Evolutionary conservation across 2,329 filamentous ascomycete genomes (phyloP), one percentile per base, ranked within the genome.

Genomic region (Epicoccum nigrum): DNA sequence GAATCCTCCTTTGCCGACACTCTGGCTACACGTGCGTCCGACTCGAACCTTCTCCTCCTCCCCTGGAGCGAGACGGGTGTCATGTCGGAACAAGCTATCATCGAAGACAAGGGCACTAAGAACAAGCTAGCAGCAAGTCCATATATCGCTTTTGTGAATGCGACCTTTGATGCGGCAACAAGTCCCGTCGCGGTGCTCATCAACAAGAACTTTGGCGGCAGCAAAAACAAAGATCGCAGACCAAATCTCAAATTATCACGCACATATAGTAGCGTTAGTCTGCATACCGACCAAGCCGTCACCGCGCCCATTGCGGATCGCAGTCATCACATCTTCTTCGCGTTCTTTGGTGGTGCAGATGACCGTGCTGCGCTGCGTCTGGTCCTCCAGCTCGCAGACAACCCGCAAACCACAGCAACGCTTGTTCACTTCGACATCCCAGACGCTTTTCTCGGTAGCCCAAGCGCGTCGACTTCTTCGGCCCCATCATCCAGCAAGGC

Each of bases 51-150:
- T 12, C 80, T 96, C 5, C 79, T 97, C 3, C 82, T 97, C 5
- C 93, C 93, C 0, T 97, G 94, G 93, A 93, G 88, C 62, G 89
- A 95, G 62, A 87, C 86, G 0, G 91, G 90, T 11, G 85, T 83
- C 54, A 82, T 93, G 61, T 83, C 81, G 7, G 92, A 97, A 55
- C 82, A 86, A 67, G 71, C 80, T 64, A 68, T 76, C 4, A 74
- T 73, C 58, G 62, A 71, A 56, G 59, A 73, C 45, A 77, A 86
- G 45, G 82, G 77, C n/a, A 74, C 76, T 2, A 77, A 77, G 53
- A 78, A 82, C 57, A 83, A 84, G 30, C 87, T 90, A 52, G 77
- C 77, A 3, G 83, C 81, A 23, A 81, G 81, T 2, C 71, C 82
- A 0, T 93, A 96, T 69, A 82, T 86, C 4, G 77, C 83, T 2